A percentile compares a stretch with the other conserved stretches of the same genome.
phyloP scores from a whole-genome alignment of 2,329 filamentous ascomycete genomes.

The Aspergillus spinulosporus region DNA sequence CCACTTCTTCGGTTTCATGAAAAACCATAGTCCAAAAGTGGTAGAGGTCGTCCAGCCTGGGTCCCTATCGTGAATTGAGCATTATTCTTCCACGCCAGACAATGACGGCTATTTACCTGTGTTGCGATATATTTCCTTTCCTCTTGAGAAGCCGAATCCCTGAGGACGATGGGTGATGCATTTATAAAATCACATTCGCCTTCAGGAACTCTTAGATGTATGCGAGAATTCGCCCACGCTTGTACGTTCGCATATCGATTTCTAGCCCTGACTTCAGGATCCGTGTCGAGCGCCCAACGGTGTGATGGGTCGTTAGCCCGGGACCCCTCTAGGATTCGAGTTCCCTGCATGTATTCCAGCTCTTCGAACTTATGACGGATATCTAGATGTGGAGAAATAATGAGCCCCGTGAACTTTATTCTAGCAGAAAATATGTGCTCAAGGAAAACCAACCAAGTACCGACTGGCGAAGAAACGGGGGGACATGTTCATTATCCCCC shows the following conservation, averaged over 20 bases:
- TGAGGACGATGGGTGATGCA: slow-evolving; percentile 68
- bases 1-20: slow-evolving; percentile 71
- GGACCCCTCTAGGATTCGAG: slow-evolving; percentile 52
- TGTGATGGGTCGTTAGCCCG: slow-evolving; percentile 50
- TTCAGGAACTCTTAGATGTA: slow-evolving; percentile 75
- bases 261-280: slow-evolving; percentile 59
- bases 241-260: slow-evolving; percentile 91
- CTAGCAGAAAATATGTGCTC: background rate
- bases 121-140: slow-evolving; percentile 71
- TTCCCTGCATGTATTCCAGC: slow-evolving; percentile 61
- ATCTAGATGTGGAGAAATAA: slow-evolving; percentile 44
- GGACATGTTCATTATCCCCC: slow-evolving; percentile 35
- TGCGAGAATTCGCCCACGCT: slow-evolving; percentile 82
- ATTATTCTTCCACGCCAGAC: background rate
- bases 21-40: slow-evolving; percentile 97
- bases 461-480: slow-evolving; percentile 42
- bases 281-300: slow-evolving; percentile 60
- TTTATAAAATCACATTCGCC: slow-evolving; percentile 78
- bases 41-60: slow-evolving; percentile 70
- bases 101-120: background rate
- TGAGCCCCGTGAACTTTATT: slow-evolving; percentile 10
- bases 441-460: slow-evolving; percentile 35
- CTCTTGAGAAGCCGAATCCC: slow-evolving; percentile 49
- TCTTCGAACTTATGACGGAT: slow-evolving; percentile 61
- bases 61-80: slow-evolving; percentile 56